phyloP scores from a whole-genome alignment of 1,284 basidiomycete species.

The Puccinia triticina region DNA sequence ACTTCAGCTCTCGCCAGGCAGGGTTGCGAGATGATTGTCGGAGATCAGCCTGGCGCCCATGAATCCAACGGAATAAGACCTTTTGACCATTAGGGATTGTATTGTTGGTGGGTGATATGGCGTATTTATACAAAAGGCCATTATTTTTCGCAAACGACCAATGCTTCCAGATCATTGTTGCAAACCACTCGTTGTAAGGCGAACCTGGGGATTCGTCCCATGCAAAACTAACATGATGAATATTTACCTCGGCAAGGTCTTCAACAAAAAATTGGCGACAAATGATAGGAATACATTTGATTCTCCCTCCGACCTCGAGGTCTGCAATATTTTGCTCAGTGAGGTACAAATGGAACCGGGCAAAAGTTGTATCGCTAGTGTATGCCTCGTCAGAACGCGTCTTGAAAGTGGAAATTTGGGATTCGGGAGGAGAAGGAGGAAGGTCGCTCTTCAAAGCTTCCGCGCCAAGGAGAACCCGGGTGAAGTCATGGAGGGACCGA shows the following conservation, averaged over 20 bases:
- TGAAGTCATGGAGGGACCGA: neutral
- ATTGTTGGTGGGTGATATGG: conserved; percentile 4
- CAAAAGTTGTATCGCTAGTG: neutral
- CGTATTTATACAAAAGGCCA: conserved; percentile 1
- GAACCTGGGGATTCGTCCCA: conserved; percentile 6
- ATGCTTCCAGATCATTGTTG: conserved; percentile 11
- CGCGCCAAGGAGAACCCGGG: neutral
- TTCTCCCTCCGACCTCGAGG: conserved; percentile 10
- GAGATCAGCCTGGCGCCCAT: neutral
- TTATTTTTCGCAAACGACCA: conserved; percentile 10
- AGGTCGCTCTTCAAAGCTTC: neutral
- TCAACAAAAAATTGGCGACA: conserved; percentile 23
- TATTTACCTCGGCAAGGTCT: neutral
- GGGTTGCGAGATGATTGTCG: neutral
- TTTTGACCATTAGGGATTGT: neutral
- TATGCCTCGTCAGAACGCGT: neutral
- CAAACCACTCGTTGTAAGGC: conserved; percentile 9
- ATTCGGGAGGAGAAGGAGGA: conserved; percentile 6
- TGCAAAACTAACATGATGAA: conserved; percentile 8
- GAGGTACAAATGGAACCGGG: neutral
- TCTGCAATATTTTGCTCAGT: neutral
- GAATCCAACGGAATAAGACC: conserved; percentile 8
- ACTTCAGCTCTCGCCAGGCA: neutral
- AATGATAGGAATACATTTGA: neutral
- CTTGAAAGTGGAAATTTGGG: neutral